Evolutionary conservation across 2,329 filamentous ascomycete species (phyloP).

Genomic region (Cladosporium phlei): DNA sequence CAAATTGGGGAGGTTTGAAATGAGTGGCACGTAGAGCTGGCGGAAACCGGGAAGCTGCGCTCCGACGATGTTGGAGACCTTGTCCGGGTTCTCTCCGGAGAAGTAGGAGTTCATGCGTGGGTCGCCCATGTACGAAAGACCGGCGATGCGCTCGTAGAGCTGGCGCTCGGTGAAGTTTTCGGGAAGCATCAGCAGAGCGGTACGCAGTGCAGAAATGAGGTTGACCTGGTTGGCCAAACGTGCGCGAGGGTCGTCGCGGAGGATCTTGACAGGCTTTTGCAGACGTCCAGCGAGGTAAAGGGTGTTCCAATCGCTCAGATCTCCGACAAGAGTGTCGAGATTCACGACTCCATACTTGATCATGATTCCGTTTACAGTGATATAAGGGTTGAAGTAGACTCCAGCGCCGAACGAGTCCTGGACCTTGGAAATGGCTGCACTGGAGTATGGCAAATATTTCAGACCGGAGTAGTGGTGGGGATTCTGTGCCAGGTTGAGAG

Average conservation of each 20-base stretch:
- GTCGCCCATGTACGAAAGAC: slow-evolving; percentile 90
- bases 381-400: slow-evolving; percentile 95
- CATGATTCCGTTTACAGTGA: slow-evolving; percentile 88
- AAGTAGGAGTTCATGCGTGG: slow-evolving; percentile 75
- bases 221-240: slow-evolving; percentile 95
- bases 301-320: slow-evolving; percentile 87
- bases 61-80: slow-evolving; percentile 89
- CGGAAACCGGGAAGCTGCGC: slow-evolving; percentile 91
- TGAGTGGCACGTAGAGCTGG: slow-evolving; percentile 80
- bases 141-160: slow-evolving; percentile 85
- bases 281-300: slow-evolving; percentile 93
- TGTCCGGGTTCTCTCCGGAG: slow-evolving; percentile 83
- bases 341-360: slow-evolving; percentile 99
- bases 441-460: slow-evolving; percentile 65
- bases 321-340: slow-evolving; percentile 78
- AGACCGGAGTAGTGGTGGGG: slow-evolving; percentile 88
- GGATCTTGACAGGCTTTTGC: slow-evolving; percentile 96
- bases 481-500: slow-evolving; percentile 81
- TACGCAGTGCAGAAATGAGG: slow-evolving; percentile 82
- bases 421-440: slow-evolving; percentile 74
- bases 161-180: slow-evolving; percentile 79
- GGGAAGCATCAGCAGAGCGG: slow-evolving; percentile 80
- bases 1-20: slow-evolving; percentile 86
- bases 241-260: slow-evolving; percentile 87
- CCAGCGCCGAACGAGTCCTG: slow-evolving; percentile 88